Percentiles rank a stretch among this genome's conserved stretches.
phyloP scores from a whole-genome alignment of 345 rosid genomes.

The Camelina laxa region DNA sequence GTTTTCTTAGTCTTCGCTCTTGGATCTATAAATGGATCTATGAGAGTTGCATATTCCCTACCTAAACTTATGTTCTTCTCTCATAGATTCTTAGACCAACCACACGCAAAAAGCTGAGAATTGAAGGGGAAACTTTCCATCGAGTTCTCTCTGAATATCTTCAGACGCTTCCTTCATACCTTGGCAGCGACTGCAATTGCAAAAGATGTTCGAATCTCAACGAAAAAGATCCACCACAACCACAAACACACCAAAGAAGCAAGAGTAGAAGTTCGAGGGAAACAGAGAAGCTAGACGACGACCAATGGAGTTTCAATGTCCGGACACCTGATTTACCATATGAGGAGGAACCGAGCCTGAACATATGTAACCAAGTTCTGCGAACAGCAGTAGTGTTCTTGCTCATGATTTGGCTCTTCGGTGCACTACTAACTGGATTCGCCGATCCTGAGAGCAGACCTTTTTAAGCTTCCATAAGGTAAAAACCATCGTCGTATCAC shows the following conservation, averaged over 20 bases:
- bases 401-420: slow-evolving; percentile 66
- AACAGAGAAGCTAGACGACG: slow-evolving; percentile 28
- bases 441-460: slow-evolving; percentile 63
- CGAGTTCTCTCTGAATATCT: slow-evolving; percentile 65
- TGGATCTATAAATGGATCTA: neutral
- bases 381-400: slow-evolving; percentile 65
- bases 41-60: neutral
- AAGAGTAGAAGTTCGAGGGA: slow-evolving; percentile 31
- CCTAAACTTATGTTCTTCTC: slow-evolving; percentile 24
- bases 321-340: slow-evolving; percentile 28
- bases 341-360: slow-evolving; percentile 45
- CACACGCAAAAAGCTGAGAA: slow-evolving; percentile 82
- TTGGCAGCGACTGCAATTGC: slow-evolving; percentile 83
- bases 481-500: neutral
- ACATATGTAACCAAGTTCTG: slow-evolving; percentile 57
- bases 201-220: slow-evolving; percentile 55
- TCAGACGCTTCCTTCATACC: slow-evolving; percentile 76
- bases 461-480: slow-evolving; percentile 43
- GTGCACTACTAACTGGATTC: slow-evolving; percentile 63
- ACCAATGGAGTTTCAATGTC: slow-evolving; percentile 43
- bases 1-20: slow-evolving; percentile 6
- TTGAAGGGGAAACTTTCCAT: slow-evolving; percentile 70
- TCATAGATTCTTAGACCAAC: slow-evolving; percentile 76
- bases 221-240: slow-evolving; percentile 20
- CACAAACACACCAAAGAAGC: slow-evolving; percentile 37